Conservation (phyloP, 768 basidiomycete genomes). For the Termitomyces sp. region DNA sequence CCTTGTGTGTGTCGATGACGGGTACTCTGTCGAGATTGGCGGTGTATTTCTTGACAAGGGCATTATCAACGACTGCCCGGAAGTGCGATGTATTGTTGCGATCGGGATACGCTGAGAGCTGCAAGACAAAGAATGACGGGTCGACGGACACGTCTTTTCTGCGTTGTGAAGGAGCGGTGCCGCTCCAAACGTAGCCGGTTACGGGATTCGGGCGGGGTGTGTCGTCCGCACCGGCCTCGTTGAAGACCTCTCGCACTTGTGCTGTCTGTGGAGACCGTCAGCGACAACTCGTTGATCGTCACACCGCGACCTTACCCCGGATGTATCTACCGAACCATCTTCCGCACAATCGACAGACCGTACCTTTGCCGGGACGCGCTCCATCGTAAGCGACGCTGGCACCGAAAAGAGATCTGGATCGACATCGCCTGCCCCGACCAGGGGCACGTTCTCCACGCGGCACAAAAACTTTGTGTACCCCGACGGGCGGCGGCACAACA, state of each 20-base stretch:
- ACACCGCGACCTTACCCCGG: conserved; percentile 2
- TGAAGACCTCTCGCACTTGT: conserved; percentile 22
- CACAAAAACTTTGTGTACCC: conserved; percentile 84
- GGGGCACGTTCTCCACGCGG: conserved; percentile 82
- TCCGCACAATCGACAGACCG: conserved; percentile 21
- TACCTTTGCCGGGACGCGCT: conserved; percentile 39
- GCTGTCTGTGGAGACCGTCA: conserved; percentile 15
- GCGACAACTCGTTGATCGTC: neutral
- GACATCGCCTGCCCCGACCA: conserved; percentile 80
- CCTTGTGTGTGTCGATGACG: conserved; percentile 96
- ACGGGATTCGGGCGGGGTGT: conserved; percentile 58
- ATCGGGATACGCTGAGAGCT: conserved; percentile 66
- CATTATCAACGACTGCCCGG: conserved; percentile 45
- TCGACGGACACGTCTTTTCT: conserved; percentile 83
- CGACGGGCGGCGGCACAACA: conserved; percentile 79
- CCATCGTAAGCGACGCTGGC: conserved; percentile 69
- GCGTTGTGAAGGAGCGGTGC: conserved; percentile 80
- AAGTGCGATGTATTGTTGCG: conserved; percentile 31
- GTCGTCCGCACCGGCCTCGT: conserved; percentile 14
- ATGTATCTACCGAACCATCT: conserved; percentile 12
- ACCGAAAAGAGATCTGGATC: conserved; percentile 71
- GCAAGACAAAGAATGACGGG: conserved; percentile 80
- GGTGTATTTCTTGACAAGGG: conserved; percentile 53
- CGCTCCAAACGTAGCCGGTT: conserved; percentile 86
- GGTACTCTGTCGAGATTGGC: conserved; percentile 75